These are phyloP conservation scores for Epichloe amarillans DNA, from an alignment of 2,329 filamentous ascomycete species.

Conservation along the genomic window DNA sequence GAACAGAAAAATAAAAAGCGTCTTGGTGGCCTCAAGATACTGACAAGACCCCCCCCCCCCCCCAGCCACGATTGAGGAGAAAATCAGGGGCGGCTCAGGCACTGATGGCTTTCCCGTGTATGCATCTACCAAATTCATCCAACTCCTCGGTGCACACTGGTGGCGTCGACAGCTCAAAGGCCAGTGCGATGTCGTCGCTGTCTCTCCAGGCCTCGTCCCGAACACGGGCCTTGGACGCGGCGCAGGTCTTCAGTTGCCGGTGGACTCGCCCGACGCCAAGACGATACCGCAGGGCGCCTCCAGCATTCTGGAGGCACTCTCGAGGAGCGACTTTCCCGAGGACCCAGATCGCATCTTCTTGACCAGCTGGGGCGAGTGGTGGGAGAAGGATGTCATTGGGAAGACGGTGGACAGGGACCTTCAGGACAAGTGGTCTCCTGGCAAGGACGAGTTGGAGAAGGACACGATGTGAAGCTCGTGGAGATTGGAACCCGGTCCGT, in stretches of 20 bases:
- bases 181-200: slow-evolving; percentile 33
- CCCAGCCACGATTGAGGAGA: slow-evolving; percentile 22
- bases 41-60: neutral
- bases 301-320: slow-evolving; percentile 32
- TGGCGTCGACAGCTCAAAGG: slow-evolving; percentile 38
- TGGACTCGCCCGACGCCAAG: slow-evolving; percentile 33
- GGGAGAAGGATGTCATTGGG: slow-evolving; percentile 29
- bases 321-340: slow-evolving; percentile 31
- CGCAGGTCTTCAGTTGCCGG: slow-evolving; percentile 14
- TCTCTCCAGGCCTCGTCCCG: slow-evolving; percentile 39
- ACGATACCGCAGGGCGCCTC: slow-evolving; percentile 31
- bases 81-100: slow-evolving; percentile 27
- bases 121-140: slow-evolving; percentile 33
- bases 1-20: too few species aligned
- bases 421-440: slow-evolving; percentile 38
- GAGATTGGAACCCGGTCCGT: slow-evolving; percentile 13
- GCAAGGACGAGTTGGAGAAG: slow-evolving; percentile 33
- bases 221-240: slow-evolving; percentile 28
- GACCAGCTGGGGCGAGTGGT: slow-evolving; percentile 45
- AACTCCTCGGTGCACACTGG: slow-evolving; percentile 39
- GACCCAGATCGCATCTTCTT: slow-evolving; percentile 39
- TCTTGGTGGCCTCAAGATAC: neutral
- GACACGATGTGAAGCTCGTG: slow-evolving; percentile 12
- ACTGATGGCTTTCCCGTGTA: slow-evolving; percentile 21
- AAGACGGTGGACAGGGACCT: slow-evolving; percentile 29